Evolutionary conservation across 768 basidiomycete genomes (phyloP).

Genomic region (Kwoniella shandongensis): DNA sequence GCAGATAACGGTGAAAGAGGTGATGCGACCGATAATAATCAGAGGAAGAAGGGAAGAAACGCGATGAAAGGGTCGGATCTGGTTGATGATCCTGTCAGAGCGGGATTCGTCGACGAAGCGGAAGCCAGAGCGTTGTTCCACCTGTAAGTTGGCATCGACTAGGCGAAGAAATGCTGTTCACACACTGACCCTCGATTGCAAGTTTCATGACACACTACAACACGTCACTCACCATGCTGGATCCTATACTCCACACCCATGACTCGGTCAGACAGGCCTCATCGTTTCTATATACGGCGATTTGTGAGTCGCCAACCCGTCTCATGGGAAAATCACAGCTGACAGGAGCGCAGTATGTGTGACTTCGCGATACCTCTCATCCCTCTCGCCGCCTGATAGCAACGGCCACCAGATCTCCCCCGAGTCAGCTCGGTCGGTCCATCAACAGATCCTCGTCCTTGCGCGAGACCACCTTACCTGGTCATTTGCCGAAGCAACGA

Average conservation of each 20-base stretch:
- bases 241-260: constrained; percentile 24
- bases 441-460: constrained; percentile 32
- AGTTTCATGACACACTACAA: constrained; percentile 32
- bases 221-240: constrained; percentile 16
- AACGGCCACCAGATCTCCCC: constrained; percentile 20
- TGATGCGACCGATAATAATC: not conserved
- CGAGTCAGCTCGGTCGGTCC: constrained; percentile 25
- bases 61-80: constrained; percentile 15
- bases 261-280: constrained; percentile 24
- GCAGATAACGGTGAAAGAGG: not conserved
- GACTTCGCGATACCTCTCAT: constrained; percentile 28
- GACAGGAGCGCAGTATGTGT: constrained; percentile 20
- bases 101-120: constrained; percentile 23
- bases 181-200: not conserved
- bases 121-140: constrained; percentile 30
- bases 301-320: constrained; percentile 9
- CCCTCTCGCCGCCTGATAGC: constrained; percentile 12
- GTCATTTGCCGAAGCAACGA: constrained; percentile 27
- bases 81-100: constrained; percentile 30
- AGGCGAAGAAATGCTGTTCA: not conserved
- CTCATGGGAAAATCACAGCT: not conserved
- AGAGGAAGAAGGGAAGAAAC: constrained; percentile 9
- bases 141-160: too few relatives aligned
- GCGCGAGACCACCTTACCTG: constrained; percentile 28
- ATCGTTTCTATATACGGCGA: constrained; percentile 31